Conservation (phyloP, 2,329 filamentous ascomycete species). For the Cordyceps tenuipes region DNA sequence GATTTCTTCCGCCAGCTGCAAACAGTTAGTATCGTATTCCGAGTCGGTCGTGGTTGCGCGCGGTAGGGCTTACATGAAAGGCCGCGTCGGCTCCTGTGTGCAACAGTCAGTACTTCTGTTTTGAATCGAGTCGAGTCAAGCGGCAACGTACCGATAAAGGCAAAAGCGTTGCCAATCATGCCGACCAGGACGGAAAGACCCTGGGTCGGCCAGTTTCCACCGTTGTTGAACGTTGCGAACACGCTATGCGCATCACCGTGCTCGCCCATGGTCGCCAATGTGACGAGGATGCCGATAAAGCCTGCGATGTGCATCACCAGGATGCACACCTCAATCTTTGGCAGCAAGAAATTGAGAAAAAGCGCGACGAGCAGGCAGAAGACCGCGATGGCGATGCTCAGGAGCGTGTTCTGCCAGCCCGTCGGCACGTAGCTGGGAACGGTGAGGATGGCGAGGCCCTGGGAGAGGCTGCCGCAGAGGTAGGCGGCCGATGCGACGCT, state of each 20-base stretch:
- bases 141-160: slow-evolving; percentile 19
- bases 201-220: slow-evolving; percentile 32
- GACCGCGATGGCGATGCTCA: not conserved
- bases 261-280: not conserved
- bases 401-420: slow-evolving; percentile 8
- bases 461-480: not conserved
- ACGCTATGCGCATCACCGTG: slow-evolving; percentile 7
- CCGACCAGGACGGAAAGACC: slow-evolving; percentile 31
- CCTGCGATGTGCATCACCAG: slow-evolving; percentile 7
- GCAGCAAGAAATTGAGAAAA: slow-evolving; percentile 4
- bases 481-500: slow-evolving; percentile 16
- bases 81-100: slow-evolving; percentile 18
- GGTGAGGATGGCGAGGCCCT: slow-evolving; percentile 1
- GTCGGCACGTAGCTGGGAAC: not conserved
- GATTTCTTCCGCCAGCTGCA: slow-evolving; percentile 23
- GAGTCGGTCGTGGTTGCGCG: not conserved
- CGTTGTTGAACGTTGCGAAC: slow-evolving; percentile 22
- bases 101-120: not conserved
- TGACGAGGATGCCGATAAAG: slow-evolving; percentile 9
- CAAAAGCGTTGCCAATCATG: slow-evolving; percentile 32
- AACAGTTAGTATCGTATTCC: not conserved
- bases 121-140: not conserved
- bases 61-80: slow-evolving; percentile 17
- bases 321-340: slow-evolving; percentile 11
- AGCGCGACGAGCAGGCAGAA: not conserved